Base-by-base conservation (phyloP, 2,329 filamentous ascomycete genomes). In the Cucurbitaria berberidis region DNA sequence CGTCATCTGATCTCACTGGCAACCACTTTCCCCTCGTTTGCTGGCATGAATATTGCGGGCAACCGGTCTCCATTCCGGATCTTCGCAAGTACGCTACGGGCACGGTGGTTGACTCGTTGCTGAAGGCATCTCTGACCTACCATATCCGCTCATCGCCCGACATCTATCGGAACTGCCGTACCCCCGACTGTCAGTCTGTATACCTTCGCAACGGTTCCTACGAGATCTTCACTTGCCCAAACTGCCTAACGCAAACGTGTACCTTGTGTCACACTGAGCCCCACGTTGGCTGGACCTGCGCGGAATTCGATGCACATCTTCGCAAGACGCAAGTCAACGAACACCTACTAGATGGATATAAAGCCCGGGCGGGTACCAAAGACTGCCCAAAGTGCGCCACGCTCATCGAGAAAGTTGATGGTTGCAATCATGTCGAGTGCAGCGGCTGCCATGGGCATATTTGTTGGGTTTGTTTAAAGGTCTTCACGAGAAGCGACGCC, bases 391-490 rank as follows among this genome's bases (percentile, higher is more conserved):
- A 62, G n/a, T 75, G 80, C 51, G 64, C 59, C 11, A 75, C 72
- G 1, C 45, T 69, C 1, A 74, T 82, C 0, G 73, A 80, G 51
- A 82, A 81, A 66, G 62, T 51, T 0, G 67, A 67, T 0, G 80
- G 80, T 0, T 83, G 81, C 52, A 75, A 81, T 54, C 79, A 82
- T 57, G 77, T 83, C 46, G 60, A 54, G 0, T 83, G 81, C 52
- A 38, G 24, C 22, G 34, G 19, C 1, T 59, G 55, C 32, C 48
- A 59, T 11, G 22, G 15, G 5, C 62, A 62, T 19, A 56, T 65
- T 13, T 63, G 60, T 40, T 65, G 62, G 62, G 44, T 45, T 11
- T 65, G 60, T 45, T 44, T 62, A 39, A 45, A 53, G 26, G 52
- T 49, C 8, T 65, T 65, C 36, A 13, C n/a, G 9, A 22, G 26